Evolutionary conservation across 129 eudicot genomes (phyloP).

Genomic region (Glebionis coronaria): DNA sequence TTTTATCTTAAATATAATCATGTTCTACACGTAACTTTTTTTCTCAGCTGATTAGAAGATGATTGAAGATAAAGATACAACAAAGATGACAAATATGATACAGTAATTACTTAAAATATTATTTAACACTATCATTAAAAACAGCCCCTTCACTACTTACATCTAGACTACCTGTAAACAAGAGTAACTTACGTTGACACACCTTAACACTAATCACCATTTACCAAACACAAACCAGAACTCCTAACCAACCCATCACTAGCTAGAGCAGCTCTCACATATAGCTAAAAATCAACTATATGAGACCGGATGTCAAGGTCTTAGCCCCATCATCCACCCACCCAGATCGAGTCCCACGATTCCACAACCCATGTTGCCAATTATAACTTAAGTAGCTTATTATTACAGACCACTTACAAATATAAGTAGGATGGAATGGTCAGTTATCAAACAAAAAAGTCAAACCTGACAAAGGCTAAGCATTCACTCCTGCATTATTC

Average conservation of each 20-base stretch:
- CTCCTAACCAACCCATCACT: constrained; percentile 5
- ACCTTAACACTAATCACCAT: background rate
- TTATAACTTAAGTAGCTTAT: constrained; percentile 9
- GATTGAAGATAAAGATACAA: constrained; percentile 8
- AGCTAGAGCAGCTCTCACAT: constrained; percentile 9
- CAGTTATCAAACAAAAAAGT: constrained; percentile 15
- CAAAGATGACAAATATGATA: background rate
- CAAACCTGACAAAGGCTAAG: constrained; percentile 39
- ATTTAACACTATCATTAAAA: background rate
- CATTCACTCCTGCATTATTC: constrained; percentile 47
- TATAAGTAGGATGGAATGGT: constrained; percentile 3
- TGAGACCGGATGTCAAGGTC: background rate
- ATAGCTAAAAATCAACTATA: background rate
- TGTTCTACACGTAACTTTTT: background rate
- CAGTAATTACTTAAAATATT: background rate
- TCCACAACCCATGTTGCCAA: constrained; percentile 8
- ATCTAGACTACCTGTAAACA: background rate
- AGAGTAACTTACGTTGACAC: background rate
- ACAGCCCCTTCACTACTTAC: background rate
- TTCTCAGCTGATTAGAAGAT: background rate
- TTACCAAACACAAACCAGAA: constrained; percentile 5
- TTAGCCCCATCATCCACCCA: background rate
- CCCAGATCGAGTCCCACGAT: background rate
- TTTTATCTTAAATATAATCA: background rate
- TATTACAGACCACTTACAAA: constrained; percentile 15